A percentile compares a stretch with the other conserved stretches of the same genome.
Evolutionary conservation across 257 asterid genomes (phyloP).

Genomic region (Gentiana straminea): DNA sequence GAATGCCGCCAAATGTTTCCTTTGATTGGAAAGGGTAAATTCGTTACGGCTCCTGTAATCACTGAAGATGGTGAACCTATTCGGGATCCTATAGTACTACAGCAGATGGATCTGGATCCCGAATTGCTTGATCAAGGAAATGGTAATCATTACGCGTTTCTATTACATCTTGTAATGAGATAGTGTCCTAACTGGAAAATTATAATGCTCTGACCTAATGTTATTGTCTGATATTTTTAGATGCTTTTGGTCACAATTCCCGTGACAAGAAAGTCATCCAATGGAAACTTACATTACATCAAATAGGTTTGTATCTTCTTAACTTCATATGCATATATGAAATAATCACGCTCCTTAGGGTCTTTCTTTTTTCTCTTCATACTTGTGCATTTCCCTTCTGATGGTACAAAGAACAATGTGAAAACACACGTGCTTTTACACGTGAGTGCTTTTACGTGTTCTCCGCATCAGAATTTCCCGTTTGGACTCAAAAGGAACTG

Average conservation of each 20-base stretch:
- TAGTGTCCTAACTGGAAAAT: neutral
- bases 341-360: neutral
- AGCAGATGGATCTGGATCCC: constrained; percentile 41
- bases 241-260: constrained; percentile 11
- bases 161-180: constrained; percentile 1
- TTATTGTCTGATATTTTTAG: constrained; percentile 8
- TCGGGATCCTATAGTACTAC: constrained; percentile 77
- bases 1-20: constrained; percentile 79
- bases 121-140: constrained; percentile 13
- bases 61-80: constrained; percentile 83
- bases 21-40: constrained; percentile 78
- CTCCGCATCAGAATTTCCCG: no score
- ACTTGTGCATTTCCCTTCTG: no score
- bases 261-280: constrained; percentile 67
- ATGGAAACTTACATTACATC: constrained; percentile 33
- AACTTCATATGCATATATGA: neutral
- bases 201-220: neutral
- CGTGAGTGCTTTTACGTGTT: no score
- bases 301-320: constrained; percentile 60
- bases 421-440: no score
- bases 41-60: constrained; percentile 81
- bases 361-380: no score
- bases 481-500: no score
- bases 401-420: no score
- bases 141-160: constrained; percentile 13